phyloP scores from a whole-genome alignment of 2,329 filamentous ascomycete genomes.

The Ascochyta rabiei region DNA sequence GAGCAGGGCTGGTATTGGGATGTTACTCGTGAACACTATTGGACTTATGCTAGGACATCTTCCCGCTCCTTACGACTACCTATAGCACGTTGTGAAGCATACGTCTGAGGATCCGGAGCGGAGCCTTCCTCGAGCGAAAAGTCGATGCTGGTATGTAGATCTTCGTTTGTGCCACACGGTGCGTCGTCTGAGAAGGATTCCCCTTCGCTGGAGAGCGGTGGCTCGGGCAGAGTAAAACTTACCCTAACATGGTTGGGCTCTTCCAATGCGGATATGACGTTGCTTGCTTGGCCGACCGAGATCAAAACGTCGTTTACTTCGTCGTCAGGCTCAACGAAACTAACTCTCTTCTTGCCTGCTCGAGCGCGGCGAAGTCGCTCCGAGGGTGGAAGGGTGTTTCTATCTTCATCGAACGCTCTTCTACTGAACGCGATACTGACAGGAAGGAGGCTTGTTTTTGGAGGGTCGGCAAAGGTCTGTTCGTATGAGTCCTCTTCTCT shows the following conservation, averaged over 20 bases:
- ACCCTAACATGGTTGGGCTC: background rate
- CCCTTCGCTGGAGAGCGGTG: background rate
- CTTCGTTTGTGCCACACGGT: background rate
- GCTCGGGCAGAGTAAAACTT: background rate
- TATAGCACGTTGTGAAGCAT: background rate
- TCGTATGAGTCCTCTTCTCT: too few relatives aligned
- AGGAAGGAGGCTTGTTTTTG: too few relatives aligned
- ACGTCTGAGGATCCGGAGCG: background rate
- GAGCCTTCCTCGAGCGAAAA: background rate
- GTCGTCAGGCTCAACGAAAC: background rate
- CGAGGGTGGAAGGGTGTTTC: background rate
- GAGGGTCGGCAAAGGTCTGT: too few relatives aligned
- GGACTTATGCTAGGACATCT: background rate
- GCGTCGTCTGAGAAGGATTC: background rate
- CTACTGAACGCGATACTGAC: too few relatives aligned
- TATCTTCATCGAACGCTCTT: background rate
- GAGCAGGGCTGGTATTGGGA: background rate
- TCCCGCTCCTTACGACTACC: background rate
- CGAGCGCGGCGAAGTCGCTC: background rate
- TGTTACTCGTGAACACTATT: background rate
- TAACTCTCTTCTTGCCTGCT: background rate
- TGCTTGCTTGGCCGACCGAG: background rate
- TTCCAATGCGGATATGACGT: background rate
- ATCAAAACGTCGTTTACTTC: background rate
- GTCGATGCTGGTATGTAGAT: background rate